Evolutionary conservation across 495 filamentous ascomycete species (phyloP), one percentile per base, ranked within the genome.

Genomic region (Geopyxis carbonaria): DNA sequence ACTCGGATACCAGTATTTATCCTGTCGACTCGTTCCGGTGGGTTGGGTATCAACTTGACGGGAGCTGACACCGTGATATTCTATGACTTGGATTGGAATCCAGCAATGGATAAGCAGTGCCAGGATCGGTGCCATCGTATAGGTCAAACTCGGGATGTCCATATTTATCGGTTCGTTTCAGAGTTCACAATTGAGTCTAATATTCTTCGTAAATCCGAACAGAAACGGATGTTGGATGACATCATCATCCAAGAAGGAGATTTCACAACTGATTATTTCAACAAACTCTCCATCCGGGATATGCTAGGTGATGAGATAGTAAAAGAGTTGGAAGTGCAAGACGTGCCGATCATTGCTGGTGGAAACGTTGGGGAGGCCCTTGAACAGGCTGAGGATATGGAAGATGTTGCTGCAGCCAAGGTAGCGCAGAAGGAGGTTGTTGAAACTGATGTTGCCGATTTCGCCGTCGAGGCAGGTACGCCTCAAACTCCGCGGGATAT

Each of bases 71-170:
- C 89, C 0, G 91, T 99, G 52, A 95, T 99, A 52, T 99, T 99
- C 62, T 99, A 99, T 61, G 91, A 99, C 57, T 72, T 93, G 30
- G 91, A 99, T 60, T 99, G 91, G 91, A 99, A 99, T 48, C 91
- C 91, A 0, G 91, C 91, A 8, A 99, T 99, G 91, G 91, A 99
- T 59, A 93, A 93, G 53, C 91, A 99, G 58, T 99, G 91, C 56
- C 91, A 95, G 60, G 91, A 99, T 55, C 78, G 91, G 46, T 87
- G 81, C 46, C 91, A 99, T 58, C 85, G 91, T 37, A 99, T 99
- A 51, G 91, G 91, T 2, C 91, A 99, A 59, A 95, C 91, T 0
- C 75, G 91, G 20, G 91, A 99, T 53, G 91, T 99, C 27, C 87
- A 95, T 53, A 94, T 99, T 51, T 99, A 94, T 61, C 80, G 89